Evolutionary conservation across 2,329 filamentous ascomycete species (phyloP).

Genomic region (Trichoderma sp.): DNA sequence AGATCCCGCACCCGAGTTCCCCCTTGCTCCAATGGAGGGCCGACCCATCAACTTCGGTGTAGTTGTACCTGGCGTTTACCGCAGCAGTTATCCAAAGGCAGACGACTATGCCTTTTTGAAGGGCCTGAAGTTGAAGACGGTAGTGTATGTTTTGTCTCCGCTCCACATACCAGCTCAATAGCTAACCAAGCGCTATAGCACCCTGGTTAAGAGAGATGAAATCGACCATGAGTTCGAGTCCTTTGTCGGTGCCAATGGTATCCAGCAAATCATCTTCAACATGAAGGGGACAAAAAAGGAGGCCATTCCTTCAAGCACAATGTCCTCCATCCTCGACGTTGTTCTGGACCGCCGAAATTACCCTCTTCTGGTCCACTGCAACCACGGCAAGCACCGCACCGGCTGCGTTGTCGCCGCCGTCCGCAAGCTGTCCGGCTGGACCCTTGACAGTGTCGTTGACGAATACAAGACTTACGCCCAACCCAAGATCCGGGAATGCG

Average conservation of each 20-base stretch:
- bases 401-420: slow-evolving; percentile 84
- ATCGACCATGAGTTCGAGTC: slow-evolving; percentile 51
- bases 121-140: slow-evolving; percentile 71
- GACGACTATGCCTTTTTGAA: slow-evolving; percentile 72
- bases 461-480: slow-evolving; percentile 72
- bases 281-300: slow-evolving; percentile 89
- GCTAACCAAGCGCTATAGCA: slow-evolving; percentile 43
- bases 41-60: slow-evolving; percentile 73
- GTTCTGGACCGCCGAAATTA: slow-evolving; percentile 73
- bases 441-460: slow-evolving; percentile 60
- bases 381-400: slow-evolving; percentile 91
- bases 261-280: slow-evolving; percentile 72
- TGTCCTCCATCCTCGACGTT: slow-evolving; percentile 70
- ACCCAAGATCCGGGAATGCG: slow-evolving; percentile 61
- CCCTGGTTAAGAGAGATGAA: slow-evolving; percentile 64
- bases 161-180: not conserved
- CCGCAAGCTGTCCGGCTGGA: slow-evolving; percentile 71
- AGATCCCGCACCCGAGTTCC: slow-evolving; percentile 28
- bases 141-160: slow-evolving; percentile 60
- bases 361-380: slow-evolving; percentile 86
- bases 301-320: slow-evolving; percentile 64
- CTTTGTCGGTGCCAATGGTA: slow-evolving; percentile 68
- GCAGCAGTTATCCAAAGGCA: slow-evolving; percentile 75
- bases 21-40: slow-evolving; percentile 33
- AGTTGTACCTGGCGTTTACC: slow-evolving; percentile 73